phyloP scores from a whole-genome alignment of 352 stramenopile genomes.

The Pilasporangium apinafurcum region DNA sequence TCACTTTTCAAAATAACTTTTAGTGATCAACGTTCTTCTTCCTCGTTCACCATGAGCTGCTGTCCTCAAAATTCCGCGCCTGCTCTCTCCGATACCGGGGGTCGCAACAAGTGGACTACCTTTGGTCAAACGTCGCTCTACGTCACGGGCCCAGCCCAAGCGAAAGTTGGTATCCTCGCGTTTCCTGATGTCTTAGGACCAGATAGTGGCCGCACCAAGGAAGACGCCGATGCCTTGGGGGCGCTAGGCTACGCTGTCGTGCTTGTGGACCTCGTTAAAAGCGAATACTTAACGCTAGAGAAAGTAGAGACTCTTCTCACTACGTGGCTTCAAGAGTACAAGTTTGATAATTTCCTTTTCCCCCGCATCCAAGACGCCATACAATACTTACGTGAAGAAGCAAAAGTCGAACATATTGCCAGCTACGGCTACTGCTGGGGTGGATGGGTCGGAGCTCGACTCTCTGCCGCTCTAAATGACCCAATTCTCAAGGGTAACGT shows the following conservation, averaged over 20 bases:
- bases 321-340: constrained; percentile 8
- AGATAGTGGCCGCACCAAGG: constrained; percentile 12
- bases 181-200: constrained; percentile 14
- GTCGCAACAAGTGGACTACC: too few species aligned
- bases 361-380: constrained; percentile 18
- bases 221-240: constrained; percentile 7
- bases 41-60: too few species aligned
- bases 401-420: constrained; percentile 7
- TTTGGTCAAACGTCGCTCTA: constrained; percentile 6
- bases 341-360: constrained; percentile 9
- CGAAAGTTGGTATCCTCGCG: constrained; percentile 5
- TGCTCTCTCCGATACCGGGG: too few species aligned
- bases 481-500: constrained; percentile 15
- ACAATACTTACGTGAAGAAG: constrained; percentile 18
- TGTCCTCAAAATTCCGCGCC: too few species aligned
- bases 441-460: constrained; percentile 14
- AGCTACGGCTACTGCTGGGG: constrained; percentile 26
- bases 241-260: constrained; percentile 14
- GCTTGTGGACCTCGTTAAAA: constrained; percentile 10
- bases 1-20: too few species aligned
- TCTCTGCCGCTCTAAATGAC: constrained; percentile 8
- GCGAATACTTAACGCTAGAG: constrained; percentile 16
- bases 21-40: too few species aligned
- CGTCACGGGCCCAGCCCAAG: constrained; percentile 3
- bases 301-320: background rate